phyloP scores from a whole-genome alignment of 106 monocot species.

The Phalaenopsis equestris region DNA sequence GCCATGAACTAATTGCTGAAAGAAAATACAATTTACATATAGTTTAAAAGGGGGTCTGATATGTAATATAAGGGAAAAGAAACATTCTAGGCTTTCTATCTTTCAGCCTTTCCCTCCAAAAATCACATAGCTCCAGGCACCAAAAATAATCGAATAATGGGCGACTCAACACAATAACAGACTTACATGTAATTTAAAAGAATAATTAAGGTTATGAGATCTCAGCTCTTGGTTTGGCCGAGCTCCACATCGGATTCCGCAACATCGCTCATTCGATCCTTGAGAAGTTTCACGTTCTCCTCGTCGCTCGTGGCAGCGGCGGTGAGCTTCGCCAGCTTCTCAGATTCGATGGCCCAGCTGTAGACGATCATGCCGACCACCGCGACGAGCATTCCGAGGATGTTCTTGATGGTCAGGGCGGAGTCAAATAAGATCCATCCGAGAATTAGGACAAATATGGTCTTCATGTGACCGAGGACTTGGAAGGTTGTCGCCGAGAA shows the following conservation, averaged over 20 bases:
- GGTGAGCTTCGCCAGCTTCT: slow-evolving; percentile 20
- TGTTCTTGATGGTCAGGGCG: slow-evolving; percentile 46
- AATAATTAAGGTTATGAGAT: neutral
- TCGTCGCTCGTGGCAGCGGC: slow-evolving; percentile 14
- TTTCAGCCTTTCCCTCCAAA: neutral
- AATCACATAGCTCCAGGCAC: slow-evolving; percentile 1
- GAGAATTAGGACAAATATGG: slow-evolving; percentile 33
- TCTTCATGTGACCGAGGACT: slow-evolving; percentile 61
- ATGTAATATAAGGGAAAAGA: neutral
- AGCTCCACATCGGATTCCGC: slow-evolving; percentile 25
- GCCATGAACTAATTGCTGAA: neutral
- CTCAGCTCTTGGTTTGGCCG: slow-evolving; percentile 30
- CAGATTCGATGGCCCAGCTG: slow-evolving; percentile 51
- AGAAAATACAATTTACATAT: neutral
- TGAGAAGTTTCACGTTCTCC: slow-evolving; percentile 31
- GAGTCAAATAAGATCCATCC: slow-evolving; percentile 48
- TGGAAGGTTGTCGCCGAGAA: slow-evolving; percentile 55
- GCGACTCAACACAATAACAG: neutral
- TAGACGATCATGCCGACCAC: slow-evolving; percentile 47
- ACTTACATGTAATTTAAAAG: neutral
- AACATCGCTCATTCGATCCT: slow-evolving; percentile 18
- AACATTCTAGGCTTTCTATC: neutral
- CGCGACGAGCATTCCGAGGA: slow-evolving; percentile 36
- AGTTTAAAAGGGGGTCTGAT: neutral
- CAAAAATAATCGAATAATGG: neutral